Conservation (phyloP, 441 rosid genomes). For the Biscutella laevigata region DNA sequence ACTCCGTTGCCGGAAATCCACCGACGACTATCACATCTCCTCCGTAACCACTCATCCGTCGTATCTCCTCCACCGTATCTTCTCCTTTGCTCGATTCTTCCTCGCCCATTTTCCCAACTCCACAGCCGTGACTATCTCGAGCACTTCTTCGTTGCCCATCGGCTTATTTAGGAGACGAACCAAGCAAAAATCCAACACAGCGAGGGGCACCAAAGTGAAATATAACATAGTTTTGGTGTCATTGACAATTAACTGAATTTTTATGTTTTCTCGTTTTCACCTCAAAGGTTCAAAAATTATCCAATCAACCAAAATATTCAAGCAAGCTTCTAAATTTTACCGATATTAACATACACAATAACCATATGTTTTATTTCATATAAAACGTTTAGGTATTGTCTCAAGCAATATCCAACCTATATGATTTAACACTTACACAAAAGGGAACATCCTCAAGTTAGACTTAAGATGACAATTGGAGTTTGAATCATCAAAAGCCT, state of each 20-base stretch:
- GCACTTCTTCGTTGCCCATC: constrained; percentile 9
- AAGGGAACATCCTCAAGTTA: constrained; percentile 1
- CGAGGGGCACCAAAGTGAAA: not conserved
- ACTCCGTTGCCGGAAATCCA: constrained; percentile 26
- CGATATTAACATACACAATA: not conserved
- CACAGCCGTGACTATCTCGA: constrained; percentile 10
- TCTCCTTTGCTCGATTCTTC: constrained; percentile 24
- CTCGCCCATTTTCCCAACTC: constrained; percentile 10
- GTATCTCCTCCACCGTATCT: constrained; percentile 25
- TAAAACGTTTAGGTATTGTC: not conserved
- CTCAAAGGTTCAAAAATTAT: not conserved
- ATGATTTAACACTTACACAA: not conserved
- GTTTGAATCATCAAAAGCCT: constrained; percentile 21
- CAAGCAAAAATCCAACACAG: not conserved
- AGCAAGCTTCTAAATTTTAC: not conserved
- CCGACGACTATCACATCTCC: constrained; percentile 43
- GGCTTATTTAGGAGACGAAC: not conserved
- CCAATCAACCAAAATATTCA: not conserved
- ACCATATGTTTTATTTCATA: constrained; percentile 15
- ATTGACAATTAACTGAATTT: not conserved
- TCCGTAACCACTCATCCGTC: constrained; percentile 46
- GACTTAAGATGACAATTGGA: constrained; percentile 20
- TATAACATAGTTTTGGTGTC: constrained; percentile 5
- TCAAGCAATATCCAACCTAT: not conserved
- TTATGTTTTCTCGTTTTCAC: not conserved